These are phyloP conservation scores for Moringa oleifera DNA, from an alignment of 345 rosid species.

Conservation along the genomic window DNA sequence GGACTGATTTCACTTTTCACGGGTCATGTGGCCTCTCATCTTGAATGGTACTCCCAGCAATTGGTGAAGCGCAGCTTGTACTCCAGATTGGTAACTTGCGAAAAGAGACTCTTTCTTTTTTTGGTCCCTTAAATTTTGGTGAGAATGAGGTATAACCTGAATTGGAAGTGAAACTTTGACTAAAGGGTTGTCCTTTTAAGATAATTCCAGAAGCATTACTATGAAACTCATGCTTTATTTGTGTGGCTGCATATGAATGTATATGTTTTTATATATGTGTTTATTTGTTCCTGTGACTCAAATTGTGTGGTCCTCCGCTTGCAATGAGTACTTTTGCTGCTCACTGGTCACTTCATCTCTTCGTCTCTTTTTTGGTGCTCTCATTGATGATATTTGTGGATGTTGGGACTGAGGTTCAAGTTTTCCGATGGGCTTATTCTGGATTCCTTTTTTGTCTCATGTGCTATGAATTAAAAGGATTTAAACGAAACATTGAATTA, in stretches of 20 bases:
- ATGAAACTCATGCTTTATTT: neutral
- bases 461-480: too few relatives aligned
- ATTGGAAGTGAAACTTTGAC: neutral
- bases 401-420: neutral
- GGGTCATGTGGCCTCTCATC: constrained; percentile 91
- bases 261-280: too few relatives aligned
- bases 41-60: constrained; percentile 92
- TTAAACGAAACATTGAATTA: too few relatives aligned
- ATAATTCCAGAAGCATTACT: neutral
- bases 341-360: neutral
- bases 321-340: neutral
- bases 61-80: constrained; percentile 51
- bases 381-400: neutral
- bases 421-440: neutral
- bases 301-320: neutral
- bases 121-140: too few relatives aligned
- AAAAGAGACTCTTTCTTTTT: too few relatives aligned
- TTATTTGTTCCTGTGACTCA: too few relatives aligned
- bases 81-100: constrained; percentile 44
- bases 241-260: too few relatives aligned
- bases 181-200: neutral
- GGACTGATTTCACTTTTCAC: constrained; percentile 92
- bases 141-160: neutral
- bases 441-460: neutral
- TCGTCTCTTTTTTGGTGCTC: neutral